Evolutionary conservation across 2,329 filamentous ascomycete genomes (phyloP).

Genomic region (Trichoderma breve): DNA sequence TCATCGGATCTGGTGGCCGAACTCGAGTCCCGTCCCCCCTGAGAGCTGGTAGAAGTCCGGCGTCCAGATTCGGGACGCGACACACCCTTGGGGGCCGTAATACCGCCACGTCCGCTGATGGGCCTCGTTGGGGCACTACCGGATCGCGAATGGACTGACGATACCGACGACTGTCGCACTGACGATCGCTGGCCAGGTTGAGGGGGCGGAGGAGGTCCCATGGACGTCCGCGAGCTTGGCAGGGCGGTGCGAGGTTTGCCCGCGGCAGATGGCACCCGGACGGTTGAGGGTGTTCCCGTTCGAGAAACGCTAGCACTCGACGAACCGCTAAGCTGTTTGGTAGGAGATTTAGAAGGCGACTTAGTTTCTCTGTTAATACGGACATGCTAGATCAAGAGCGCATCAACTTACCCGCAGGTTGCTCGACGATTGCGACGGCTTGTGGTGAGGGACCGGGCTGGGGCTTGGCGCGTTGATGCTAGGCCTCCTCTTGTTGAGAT

Average conservation of each 20-base stretch:
- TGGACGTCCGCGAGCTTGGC: constrained; percentile 58
- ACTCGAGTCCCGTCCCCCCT: constrained; percentile 42
- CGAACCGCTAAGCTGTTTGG: constrained; percentile 57
- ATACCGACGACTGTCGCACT: constrained; percentile 45
- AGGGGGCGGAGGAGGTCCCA: constrained; percentile 63
- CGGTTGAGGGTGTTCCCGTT: constrained; percentile 63
- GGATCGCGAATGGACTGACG: constrained; percentile 39
- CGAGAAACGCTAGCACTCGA: constrained; percentile 60
- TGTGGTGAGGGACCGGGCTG: constrained; percentile 57
- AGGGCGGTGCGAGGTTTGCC: constrained; percentile 55
- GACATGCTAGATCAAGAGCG: constrained; percentile 12
- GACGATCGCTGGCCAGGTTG: constrained; percentile 42
- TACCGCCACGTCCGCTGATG: constrained; percentile 41
- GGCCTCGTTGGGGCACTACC: constrained; percentile 37
- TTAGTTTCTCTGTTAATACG: constrained; percentile 16
- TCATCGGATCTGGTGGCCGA: constrained; percentile 36
- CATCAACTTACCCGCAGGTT: constrained; percentile 51
- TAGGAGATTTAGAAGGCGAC: constrained; percentile 20
- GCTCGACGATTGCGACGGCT: constrained; percentile 54
- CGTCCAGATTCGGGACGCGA: constrained; percentile 42
- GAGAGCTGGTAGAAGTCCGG: constrained; percentile 47
- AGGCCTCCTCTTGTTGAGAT: constrained; percentile 55
- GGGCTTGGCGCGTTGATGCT: constrained; percentile 71
- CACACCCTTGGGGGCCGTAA: constrained; percentile 35
- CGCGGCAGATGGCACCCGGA: constrained; percentile 44